Evolutionary conservation across 164 flowering plant species (phyloP).

Genomic region (Tetracentron sinense): DNA sequence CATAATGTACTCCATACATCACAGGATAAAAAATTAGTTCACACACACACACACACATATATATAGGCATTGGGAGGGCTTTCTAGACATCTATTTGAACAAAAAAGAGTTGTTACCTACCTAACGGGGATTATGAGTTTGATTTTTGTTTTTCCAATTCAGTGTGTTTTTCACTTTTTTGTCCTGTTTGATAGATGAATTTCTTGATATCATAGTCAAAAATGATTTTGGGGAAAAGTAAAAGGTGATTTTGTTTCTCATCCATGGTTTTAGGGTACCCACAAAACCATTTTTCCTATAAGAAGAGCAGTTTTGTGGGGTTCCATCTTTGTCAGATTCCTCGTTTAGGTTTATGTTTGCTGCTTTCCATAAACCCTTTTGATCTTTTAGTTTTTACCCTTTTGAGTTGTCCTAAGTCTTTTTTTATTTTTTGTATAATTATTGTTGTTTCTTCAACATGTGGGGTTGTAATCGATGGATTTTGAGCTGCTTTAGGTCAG

Average conservation of each 20-base stretch:
- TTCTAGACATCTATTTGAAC: too few species aligned
- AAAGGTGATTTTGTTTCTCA: slow-evolving; percentile 7
- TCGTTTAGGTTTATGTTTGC: slow-evolving; percentile 17
- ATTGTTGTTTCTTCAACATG: background rate
- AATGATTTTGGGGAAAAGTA: too few species aligned
- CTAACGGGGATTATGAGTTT: too few species aligned
- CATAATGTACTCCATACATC: too few species aligned
- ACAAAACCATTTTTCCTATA: slow-evolving; percentile 8
- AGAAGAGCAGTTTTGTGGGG: slow-evolving; percentile 15
- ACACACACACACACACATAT: too few species aligned
- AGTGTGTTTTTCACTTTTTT: too few species aligned
- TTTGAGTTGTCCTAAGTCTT: background rate
- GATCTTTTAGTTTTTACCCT: background rate
- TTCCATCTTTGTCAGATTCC: slow-evolving; percentile 1
- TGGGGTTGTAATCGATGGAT: background rate
- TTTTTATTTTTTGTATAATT: too few species aligned
- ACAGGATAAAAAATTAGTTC: too few species aligned
- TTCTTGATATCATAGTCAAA: background rate
- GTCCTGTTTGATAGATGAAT: too few species aligned
- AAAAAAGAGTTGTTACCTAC: too few species aligned
- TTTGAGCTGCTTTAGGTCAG: background rate
- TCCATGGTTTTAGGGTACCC: slow-evolving; percentile 7
- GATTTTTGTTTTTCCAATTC: too few species aligned
- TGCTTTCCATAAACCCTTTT: background rate
- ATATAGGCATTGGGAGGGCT: too few species aligned